Percentiles rank a stretch among this genome's conserved stretches.
phyloP scores from a whole-genome alignment of 2,329 filamentous ascomycete species.

The Verticillium longisporum region DNA sequence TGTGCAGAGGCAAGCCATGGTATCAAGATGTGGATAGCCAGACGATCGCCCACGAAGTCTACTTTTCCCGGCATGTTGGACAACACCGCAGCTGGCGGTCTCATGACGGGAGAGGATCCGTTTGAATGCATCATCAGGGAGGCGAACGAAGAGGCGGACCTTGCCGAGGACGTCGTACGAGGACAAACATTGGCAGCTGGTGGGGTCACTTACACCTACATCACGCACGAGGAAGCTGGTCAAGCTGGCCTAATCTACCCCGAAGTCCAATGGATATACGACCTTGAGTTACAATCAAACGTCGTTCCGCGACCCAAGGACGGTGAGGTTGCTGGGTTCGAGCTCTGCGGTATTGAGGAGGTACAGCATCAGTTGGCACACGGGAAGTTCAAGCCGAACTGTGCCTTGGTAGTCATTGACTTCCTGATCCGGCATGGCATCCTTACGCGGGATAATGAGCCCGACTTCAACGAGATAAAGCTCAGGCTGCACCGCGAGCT shows the following conservation, averaged over 20 bases:
- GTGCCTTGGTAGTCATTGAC: conserved; percentile 74
- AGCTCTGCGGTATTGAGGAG: conserved; percentile 70
- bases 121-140: conserved; percentile 82
- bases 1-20: conserved; percentile 35
- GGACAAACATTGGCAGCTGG: conserved; percentile 52
- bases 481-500: conserved; percentile 69
- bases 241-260: conserved; percentile 81
- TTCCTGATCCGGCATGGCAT: conserved; percentile 86
- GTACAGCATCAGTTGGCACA: conserved; percentile 61
- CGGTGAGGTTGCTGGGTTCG: conserved; percentile 82
- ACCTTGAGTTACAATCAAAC: conserved; percentile 67
- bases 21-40: conserved; percentile 78
- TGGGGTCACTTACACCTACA: conserved; percentile 76
- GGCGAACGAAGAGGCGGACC: conserved; percentile 78
- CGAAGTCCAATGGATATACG: conserved; percentile 87
- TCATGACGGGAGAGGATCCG: conserved; percentile 72
- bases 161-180: conserved; percentile 65
- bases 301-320: conserved; percentile 72
- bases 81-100: conserved; percentile 82
- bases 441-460: conserved; percentile 71
- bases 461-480: conserved; percentile 68
- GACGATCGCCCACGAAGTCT: conserved; percentile 68
- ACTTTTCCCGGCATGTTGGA: conserved; percentile 92
- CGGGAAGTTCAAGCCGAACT: conserved; percentile 90
- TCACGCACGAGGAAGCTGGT: conserved; percentile 72